Base-by-base conservation (phyloP, 805 yeast species). In the Metschnikowia amazonensis region DNA sequence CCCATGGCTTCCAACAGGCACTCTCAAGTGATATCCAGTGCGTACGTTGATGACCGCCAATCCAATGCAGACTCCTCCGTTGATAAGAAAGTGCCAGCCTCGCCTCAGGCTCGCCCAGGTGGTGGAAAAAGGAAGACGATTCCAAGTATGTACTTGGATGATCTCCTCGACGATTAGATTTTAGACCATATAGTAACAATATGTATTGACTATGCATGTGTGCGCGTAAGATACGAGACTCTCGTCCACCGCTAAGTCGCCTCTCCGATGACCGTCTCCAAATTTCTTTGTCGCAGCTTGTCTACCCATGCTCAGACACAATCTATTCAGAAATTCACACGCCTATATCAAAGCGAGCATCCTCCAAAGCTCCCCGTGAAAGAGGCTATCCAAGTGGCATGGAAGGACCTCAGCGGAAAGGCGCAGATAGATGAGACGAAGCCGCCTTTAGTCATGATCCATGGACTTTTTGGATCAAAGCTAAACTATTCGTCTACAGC, bases 401-500 rank as follows among this genome's bases (percentile, higher is more conserved):
- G 39, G 21, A 44, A 48, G 27, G 47, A 36, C 23, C 40, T 44
- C 21, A 39, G 44, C 14, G 47, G 44, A 29, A 42, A 47, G 35
- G 46, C 35, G 2, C 28, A 35, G 3, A 18, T 46, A 6, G 54
- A 49, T 36, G 37, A 31, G 7, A 16, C 34, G 3, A 46, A 48
- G 42, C 46, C 65, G 1, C 77, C 80, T 1, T 59, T 74, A 1
- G 50, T 80, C 8, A 57, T 79, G 55, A 53, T 80, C 11, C 85
- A 80, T 56, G 85, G 85, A 1, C 65, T 79, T 23, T 70, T 80
- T 43, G 85, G 83, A 0, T 70, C 75, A 4, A 66, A 65, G 32
- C 66, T 64, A 42, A 73, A 71, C 55, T 80, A 70, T 56, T 62
- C 65, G 28, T 56, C 67, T 5, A 60, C 73, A 2, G 75, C 72